A percentile compares a stretch with the other conserved stretches of the same genome.
Evolutionary conservation across 2,329 filamentous ascomycete genomes (phyloP).

Genomic region (Trichoderma polysporum): DNA sequence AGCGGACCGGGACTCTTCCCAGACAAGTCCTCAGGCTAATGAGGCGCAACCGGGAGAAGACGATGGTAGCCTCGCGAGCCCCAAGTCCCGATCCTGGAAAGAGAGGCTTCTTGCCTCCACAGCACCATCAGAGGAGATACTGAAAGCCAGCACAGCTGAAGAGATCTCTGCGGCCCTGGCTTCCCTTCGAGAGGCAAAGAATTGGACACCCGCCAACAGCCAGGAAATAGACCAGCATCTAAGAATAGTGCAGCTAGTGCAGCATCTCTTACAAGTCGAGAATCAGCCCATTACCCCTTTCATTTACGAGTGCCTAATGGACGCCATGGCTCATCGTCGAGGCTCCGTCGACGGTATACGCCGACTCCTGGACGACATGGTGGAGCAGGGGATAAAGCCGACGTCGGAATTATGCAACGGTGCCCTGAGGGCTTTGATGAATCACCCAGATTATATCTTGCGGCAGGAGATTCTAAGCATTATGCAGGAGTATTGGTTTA

Average conservation of each 20-base stretch:
- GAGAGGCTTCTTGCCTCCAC: constrained; percentile 24
- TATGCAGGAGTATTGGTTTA: constrained; percentile 69
- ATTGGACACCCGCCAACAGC: constrained; percentile 24
- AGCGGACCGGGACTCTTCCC: not conserved
- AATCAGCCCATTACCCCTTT: constrained; percentile 54
- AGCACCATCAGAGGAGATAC: constrained; percentile 25
- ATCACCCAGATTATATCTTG: constrained; percentile 83
- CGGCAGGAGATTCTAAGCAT: constrained; percentile 69
- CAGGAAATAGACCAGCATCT: constrained; percentile 29
- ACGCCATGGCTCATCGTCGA: constrained; percentile 64
- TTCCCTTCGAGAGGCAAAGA: constrained; percentile 28
- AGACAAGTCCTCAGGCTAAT: not conserved
- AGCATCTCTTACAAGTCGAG: constrained; percentile 58
- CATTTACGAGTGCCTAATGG: constrained; percentile 73
- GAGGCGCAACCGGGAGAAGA: not conserved
- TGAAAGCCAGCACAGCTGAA: constrained; percentile 25
- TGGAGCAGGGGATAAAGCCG: constrained; percentile 56
- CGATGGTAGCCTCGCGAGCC: not conserved
- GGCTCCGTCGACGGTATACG: constrained; percentile 67
- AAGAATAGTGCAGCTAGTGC: constrained; percentile 47
- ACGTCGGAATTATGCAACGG: constrained; percentile 70
- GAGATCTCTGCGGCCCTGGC: constrained; percentile 32
- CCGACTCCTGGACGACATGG: constrained; percentile 72
- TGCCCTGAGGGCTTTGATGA: constrained; percentile 68
- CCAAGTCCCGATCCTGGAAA: constrained; percentile 4